Evolutionary conservation across 345 rosid species (phyloP), one percentile per base, ranked within the genome.

Genomic region (Hibiscus tridactylites): DNA sequence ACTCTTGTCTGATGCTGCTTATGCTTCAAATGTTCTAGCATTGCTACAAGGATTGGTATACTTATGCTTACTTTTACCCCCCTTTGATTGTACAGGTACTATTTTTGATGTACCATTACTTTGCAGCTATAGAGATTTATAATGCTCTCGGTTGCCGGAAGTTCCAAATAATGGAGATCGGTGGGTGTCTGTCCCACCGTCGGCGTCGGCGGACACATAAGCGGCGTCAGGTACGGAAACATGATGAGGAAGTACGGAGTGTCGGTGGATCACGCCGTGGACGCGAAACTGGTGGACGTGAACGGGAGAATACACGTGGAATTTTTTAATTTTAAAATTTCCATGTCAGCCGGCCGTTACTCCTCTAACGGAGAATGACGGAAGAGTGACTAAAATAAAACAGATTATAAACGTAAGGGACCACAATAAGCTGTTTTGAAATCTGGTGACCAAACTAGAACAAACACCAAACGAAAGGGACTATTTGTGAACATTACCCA

Each of bases 101-200:
- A 68, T 95, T 95, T 95, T 33, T 33, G 35, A 33, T 33, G 35
- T 33, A 33, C 35, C 35, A 33, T 33, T 33, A 33, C 35, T 33
- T 92, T 86, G 97, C 99, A 74, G 99, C 99, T 59, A 72, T 72
- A 74, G 99, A 95, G 85, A 81, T 88, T 73, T 95, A 95, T 68
- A 95, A 95, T 85, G 97, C 99, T 29, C 92, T 95, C 70, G n/a
- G n/a, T n/a, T n/a, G n/a, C n/a, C n/a, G n/a, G n/a, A n/a, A n/a
- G n/a, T n/a, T n/a, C n/a, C n/a, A n/a, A n/a, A n/a, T n/a, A n/a
- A n/a, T n/a, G n/a, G n/a, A n/a, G n/a, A n/a, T n/a, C 92, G 0
- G 90, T 81, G 2, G 88, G 90, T 2, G 63, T 86, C 65, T 86
- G 92, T 58, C 90, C 88, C 0, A 88, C 90, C 3, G 92, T 88